Evolutionary conservation across 2,329 filamentous ascomycete genomes (phyloP).

Genomic region (Colletotrichum neosansevieriae): DNA sequence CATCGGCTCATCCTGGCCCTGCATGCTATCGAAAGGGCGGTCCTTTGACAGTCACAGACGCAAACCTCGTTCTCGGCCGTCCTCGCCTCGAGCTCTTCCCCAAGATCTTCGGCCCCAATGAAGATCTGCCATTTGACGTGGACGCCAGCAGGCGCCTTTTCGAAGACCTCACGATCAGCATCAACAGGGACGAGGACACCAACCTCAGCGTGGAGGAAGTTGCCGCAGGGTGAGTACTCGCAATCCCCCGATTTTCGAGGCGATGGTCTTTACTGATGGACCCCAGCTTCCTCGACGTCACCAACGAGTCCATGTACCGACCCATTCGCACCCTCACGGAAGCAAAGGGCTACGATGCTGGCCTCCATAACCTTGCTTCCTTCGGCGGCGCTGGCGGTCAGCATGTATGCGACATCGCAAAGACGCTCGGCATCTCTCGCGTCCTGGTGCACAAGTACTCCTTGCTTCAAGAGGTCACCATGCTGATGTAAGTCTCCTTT

Average conservation of each 20-base stretch:
- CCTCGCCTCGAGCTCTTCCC: constrained; percentile 74
- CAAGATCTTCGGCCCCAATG: constrained; percentile 78
- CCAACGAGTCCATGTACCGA: constrained; percentile 51
- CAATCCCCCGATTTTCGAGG: neutral
- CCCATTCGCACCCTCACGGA: constrained; percentile 52
- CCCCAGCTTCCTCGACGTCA: constrained; percentile 49
- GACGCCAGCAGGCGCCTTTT: constrained; percentile 56
- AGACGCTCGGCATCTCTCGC: constrained; percentile 50
- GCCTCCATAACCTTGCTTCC: constrained; percentile 51
- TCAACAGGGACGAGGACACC: constrained; percentile 53
- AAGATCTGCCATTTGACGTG: constrained; percentile 65
- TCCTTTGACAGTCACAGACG: constrained; percentile 78
- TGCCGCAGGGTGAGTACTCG: constrained; percentile 61
- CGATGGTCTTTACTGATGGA: neutral
- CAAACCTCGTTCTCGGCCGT: constrained; percentile 76
- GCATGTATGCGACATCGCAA: constrained; percentile 54
- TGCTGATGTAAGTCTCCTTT: constrained; percentile 65
- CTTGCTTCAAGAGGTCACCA: constrained; percentile 77
- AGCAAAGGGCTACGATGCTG: constrained; percentile 50
- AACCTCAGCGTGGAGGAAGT: constrained; percentile 45
- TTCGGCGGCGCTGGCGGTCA: constrained; percentile 55
- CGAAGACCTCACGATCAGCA: constrained; percentile 54
- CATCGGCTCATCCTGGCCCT: constrained; percentile 77
- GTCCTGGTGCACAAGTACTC: constrained; percentile 53
- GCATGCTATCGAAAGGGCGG: constrained; percentile 79